Evolutionary conservation across 129 eudicot species (phyloP).

Genomic region (Rutidosis leptorrhynchoides): DNA sequence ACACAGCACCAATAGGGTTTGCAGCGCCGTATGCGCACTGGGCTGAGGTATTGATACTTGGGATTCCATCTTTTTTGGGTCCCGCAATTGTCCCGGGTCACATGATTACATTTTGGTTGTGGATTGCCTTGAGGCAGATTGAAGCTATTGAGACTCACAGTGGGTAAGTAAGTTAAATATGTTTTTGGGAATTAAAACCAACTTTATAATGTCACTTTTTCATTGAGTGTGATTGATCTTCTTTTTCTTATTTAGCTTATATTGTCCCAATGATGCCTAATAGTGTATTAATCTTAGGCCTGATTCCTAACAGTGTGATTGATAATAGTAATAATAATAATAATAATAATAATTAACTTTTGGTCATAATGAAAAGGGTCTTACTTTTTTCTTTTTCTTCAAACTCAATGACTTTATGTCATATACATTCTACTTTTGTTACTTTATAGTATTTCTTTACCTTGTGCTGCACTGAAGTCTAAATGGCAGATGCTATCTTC

Average conservation of each 20-base stretch:
- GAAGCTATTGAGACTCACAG: constrained; percentile 93
- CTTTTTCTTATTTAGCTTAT: constrained; percentile 6
- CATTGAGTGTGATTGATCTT: constrained; percentile 13
- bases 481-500: constrained; percentile 26
- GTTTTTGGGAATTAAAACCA: background rate
- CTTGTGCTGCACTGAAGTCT: constrained; percentile 7
- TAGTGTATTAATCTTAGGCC: constrained; percentile 12
- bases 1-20: constrained; percentile 71
- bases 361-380: constrained; percentile 19
- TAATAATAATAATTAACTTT: constrained; percentile 11
- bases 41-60: constrained; percentile 70
- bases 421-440: background rate
- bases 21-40: constrained; percentile 80
- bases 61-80: constrained; percentile 77
- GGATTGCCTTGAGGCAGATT: constrained; percentile 73
- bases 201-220: background rate
- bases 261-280: constrained; percentile 9
- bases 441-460: background rate
- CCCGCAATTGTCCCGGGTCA: constrained; percentile 82
- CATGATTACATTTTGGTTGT: constrained; percentile 70
- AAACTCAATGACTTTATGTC: constrained; percentile 3
- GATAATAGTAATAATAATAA: background rate
- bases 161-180: constrained; percentile 44
- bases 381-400: constrained; percentile 17
- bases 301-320: constrained; percentile 20